phyloP scores from a whole-genome alignment of 805 yeast genomes.

The Starmerella khaoyaiensis region DNA sequence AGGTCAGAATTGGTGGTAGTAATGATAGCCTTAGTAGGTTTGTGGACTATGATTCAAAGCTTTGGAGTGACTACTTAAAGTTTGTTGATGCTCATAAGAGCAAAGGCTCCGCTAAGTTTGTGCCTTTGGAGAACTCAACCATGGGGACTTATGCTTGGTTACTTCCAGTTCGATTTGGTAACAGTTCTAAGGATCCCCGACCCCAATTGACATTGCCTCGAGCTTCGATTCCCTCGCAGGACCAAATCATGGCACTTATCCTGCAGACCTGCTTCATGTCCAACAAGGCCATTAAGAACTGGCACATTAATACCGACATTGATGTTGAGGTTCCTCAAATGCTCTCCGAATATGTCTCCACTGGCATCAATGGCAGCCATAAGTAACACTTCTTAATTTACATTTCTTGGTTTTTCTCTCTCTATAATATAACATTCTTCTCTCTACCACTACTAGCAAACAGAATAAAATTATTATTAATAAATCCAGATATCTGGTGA shows the following conservation, averaged over 20 bases:
- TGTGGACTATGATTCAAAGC: constrained; percentile 15
- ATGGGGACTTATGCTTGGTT: constrained; percentile 13
- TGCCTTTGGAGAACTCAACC: not conserved
- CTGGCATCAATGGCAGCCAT: constrained; percentile 5
- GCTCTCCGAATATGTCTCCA: constrained; percentile 2
- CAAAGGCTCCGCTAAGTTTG: constrained; percentile 6
- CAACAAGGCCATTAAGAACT: constrained; percentile 2
- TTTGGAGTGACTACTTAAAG: constrained; percentile 11
- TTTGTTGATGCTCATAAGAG: constrained; percentile 7
- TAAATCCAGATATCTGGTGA: no score
- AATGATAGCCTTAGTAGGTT: constrained; percentile 1
- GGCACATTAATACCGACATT: constrained; percentile 6
- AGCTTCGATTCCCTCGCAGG: constrained; percentile 3
- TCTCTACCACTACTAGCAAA: no score
- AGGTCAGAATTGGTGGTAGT: constrained; percentile 3
- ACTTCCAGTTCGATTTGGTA: constrained; percentile 4
- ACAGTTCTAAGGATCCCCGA: not conserved
- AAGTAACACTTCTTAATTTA: not conserved
- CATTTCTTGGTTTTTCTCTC: not conserved
- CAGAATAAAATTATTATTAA: no score
- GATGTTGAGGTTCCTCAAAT: constrained; percentile 5
- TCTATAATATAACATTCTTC: not conserved
- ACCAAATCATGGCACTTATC: constrained; percentile 13
- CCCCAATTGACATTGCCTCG: constrained; percentile 9
- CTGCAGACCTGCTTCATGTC: constrained; percentile 10